phyloP scores from a whole-genome alignment of 345 rosid genomes.

The Eucalyptus fibrosa region DNA sequence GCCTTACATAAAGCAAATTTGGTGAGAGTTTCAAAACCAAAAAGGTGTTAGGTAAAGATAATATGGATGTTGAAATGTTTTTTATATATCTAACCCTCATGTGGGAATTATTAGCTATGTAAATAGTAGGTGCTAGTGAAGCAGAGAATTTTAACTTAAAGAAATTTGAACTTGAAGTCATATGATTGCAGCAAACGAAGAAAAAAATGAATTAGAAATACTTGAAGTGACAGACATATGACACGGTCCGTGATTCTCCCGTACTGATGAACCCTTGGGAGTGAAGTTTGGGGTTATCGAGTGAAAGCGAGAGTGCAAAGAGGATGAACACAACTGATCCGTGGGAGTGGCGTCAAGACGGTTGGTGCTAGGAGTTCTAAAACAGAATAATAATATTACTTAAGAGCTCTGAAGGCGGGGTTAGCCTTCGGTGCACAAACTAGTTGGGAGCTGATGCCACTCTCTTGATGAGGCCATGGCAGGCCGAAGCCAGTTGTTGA shows the following conservation, averaged over 20 bases:
- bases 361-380: no score
- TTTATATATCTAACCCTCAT: neutral
- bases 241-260: no score
- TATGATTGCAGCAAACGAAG: neutral
- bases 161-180: neutral
- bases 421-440: no score
- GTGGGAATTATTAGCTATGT: neutral
- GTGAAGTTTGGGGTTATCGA: no score
- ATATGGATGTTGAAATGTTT: neutral
- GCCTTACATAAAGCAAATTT: neutral
- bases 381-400: no score
- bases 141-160: neutral
- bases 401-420: no score
- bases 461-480: no score
- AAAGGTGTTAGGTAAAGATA: neutral
- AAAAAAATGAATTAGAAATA: neutral
- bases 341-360: fast-evolving
- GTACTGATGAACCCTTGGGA: no score
- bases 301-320: no score
- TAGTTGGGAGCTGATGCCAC: no score
- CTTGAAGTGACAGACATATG: neutral
- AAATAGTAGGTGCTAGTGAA: neutral
- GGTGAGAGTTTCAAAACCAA: neutral
- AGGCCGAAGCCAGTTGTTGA: fast-evolving
- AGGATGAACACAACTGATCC: no score